Evolutionary conservation across 192 early-diverging fungal genomes (phyloP).

Genomic region (Obelidium mucronatum): DNA sequence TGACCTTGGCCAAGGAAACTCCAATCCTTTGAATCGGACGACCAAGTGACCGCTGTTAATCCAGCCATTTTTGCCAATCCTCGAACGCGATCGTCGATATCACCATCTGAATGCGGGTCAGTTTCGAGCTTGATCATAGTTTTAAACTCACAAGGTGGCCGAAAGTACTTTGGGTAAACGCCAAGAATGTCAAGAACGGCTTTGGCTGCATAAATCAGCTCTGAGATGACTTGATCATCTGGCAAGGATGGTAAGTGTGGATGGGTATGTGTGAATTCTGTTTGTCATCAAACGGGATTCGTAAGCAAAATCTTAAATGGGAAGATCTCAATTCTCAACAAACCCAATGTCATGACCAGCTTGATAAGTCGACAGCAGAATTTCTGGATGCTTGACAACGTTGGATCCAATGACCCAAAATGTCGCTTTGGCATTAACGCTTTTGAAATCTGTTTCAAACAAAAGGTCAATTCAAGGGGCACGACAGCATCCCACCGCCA

Average conservation of each 20-base stretch:
- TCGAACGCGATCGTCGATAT: constrained; percentile 67
- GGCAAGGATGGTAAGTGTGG: constrained; percentile 59
- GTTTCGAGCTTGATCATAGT: background rate
- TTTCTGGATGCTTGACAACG: background rate
- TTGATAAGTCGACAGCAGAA: background rate
- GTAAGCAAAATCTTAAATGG: too few relatives aligned
- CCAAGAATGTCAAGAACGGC: constrained; percentile 43
- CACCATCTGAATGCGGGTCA: constrained; percentile 47
- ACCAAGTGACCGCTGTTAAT: constrained; percentile 47
- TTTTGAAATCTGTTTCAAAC: background rate
- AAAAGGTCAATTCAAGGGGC: background rate
- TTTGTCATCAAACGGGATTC: too few relatives aligned
- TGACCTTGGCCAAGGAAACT: background rate
- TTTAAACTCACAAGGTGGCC: constrained; percentile 70
- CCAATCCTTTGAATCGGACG: constrained; percentile 44
- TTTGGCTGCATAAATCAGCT: constrained; percentile 69
- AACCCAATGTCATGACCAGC: constrained; percentile 3
- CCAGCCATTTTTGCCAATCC: constrained; percentile 60
- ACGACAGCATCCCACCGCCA: background rate
- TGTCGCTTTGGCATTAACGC: background rate
- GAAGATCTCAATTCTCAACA: too few relatives aligned
- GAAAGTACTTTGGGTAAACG: constrained; percentile 49
- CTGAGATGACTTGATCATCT: constrained; percentile 73
- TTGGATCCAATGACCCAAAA: constrained; percentile 10
- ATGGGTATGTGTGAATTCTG: constrained; percentile 70